These are phyloP conservation scores for Lathyrus tuberosus DNA, from an alignment of 306 rosid species.

Conservation along the genomic window DNA sequence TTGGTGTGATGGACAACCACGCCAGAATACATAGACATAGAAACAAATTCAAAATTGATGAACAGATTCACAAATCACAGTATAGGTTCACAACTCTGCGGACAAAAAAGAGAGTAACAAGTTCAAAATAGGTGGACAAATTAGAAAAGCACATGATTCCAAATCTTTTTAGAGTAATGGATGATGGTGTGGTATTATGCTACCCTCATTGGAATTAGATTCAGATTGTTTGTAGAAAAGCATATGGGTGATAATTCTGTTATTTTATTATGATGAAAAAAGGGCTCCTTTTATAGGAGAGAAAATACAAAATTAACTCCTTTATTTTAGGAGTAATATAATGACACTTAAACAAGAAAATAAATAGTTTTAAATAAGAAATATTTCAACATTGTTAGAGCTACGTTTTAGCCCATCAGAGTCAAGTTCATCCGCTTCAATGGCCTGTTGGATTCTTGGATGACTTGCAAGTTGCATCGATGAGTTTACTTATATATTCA, in stretches of 20 bases:
- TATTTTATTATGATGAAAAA: too few relatives aligned
- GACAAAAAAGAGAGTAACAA: not conserved
- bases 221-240: too few relatives aligned
- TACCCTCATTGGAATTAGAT: not conserved
- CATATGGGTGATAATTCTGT: too few relatives aligned
- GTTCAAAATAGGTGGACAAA: conserved; percentile 1
- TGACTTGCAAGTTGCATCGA: not conserved
- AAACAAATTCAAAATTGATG: not conserved
- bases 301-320: too few relatives aligned
- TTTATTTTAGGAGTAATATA: too few relatives aligned
- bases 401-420: not conserved
- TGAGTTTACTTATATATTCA: not conserved
- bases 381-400: too few relatives aligned
- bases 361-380: too few relatives aligned
- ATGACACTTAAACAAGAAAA: too few relatives aligned
- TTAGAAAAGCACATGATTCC: not conserved
- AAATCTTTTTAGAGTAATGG: not conserved
- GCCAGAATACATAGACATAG: not conserved
- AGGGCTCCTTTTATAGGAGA: too few relatives aligned
- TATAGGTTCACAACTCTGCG: not conserved
- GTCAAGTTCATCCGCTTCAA: not conserved
- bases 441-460: not conserved
- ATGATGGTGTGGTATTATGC: not conserved
- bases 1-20: not conserved
- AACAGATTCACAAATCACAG: not conserved